Conservation (phyloP, 1,284 basidiomycete genomes). For the Apiotrichum montevideense region DNA sequence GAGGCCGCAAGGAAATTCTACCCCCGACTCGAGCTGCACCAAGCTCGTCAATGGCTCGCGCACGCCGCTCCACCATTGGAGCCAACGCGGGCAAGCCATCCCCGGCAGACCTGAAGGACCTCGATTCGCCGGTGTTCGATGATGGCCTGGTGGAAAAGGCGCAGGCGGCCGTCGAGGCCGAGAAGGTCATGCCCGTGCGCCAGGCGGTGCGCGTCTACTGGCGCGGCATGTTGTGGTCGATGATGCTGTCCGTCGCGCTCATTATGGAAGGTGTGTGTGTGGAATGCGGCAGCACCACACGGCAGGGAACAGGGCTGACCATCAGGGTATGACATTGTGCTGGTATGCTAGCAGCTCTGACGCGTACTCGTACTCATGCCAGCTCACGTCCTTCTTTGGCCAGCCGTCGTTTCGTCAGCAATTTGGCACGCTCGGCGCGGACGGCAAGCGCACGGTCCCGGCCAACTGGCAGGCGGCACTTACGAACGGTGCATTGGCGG, state of each 20-base stretch:
- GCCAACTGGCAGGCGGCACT: conserved; percentile 23
- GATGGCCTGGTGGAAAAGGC: conserved; percentile 4
- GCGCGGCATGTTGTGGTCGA: conserved; percentile 43
- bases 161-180: conserved; percentile 1
- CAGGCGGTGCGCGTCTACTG: conserved; percentile 1
- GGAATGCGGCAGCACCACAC: not conserved
- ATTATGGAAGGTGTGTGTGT: conserved; percentile 21
- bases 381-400: conserved; percentile 44
- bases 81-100: too few relatives aligned
- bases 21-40: too few relatives aligned
- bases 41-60: too few relatives aligned
- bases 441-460: conserved; percentile 2
- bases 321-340: too few relatives aligned
- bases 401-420: conserved; percentile 36
- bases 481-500: conserved; percentile 14
- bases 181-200: not conserved
- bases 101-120: too few relatives aligned
- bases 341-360: conserved; percentile 5
- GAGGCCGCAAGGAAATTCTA: too few relatives aligned
- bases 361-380: conserved; percentile 32
- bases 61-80: too few relatives aligned
- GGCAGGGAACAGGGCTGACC: not conserved
- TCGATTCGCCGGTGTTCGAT: not conserved
- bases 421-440: conserved; percentile 29
- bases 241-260: conserved; percentile 39